These are phyloP conservation scores for Kokia cookei DNA, from an alignment of 441 rosid species.

Conservation along the genomic window DNA sequence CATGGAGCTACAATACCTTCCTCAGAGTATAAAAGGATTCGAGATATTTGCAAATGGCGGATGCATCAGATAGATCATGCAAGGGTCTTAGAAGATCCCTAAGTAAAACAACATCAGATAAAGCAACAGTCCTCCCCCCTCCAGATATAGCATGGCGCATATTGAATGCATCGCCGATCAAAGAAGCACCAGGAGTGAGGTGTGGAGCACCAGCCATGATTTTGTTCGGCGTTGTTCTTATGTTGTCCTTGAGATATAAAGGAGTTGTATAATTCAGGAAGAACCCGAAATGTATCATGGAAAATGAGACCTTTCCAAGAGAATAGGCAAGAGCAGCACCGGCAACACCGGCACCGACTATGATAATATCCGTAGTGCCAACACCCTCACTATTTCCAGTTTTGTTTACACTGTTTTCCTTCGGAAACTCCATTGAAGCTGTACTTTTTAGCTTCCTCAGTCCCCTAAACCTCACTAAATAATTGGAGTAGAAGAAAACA, in stretches of 20 bases:
- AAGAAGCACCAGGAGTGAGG: neutral
- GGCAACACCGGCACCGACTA: slow-evolving; percentile 19
- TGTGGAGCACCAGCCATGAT: slow-evolving; percentile 13
- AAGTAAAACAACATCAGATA: neutral
- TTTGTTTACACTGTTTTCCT: neutral
- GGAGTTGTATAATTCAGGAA: neutral
- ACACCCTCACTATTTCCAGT: neutral
- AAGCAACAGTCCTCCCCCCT: slow-evolving; percentile 10
- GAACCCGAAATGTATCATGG: neutral
- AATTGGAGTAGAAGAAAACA: neutral
- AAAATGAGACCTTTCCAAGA: slow-evolving; percentile 14
- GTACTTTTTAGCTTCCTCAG: neutral
- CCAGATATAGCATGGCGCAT: slow-evolving; percentile 4
- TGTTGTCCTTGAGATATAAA: slow-evolving; percentile 7
- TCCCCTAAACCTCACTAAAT: neutral
- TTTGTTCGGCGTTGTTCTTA: slow-evolving; percentile 12
- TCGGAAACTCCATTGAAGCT: neutral
- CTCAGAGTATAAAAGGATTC: slow-evolving; percentile 9
- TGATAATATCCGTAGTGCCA: slow-evolving; percentile 1
- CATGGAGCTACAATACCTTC: neutral
- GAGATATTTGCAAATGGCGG: neutral
- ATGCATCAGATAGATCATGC: neutral
- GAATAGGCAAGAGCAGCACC: slow-evolving; percentile 20
- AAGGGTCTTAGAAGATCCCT: slow-evolving; percentile 10
- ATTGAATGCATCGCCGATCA: neutral